A percentile compares a stretch with the other conserved stretches of the same genome.
These are phyloP conservation scores for Dioszegia hungarica DNA, from an alignment of 768 basidiomycete species.

Conservation along the genomic window DNA sequence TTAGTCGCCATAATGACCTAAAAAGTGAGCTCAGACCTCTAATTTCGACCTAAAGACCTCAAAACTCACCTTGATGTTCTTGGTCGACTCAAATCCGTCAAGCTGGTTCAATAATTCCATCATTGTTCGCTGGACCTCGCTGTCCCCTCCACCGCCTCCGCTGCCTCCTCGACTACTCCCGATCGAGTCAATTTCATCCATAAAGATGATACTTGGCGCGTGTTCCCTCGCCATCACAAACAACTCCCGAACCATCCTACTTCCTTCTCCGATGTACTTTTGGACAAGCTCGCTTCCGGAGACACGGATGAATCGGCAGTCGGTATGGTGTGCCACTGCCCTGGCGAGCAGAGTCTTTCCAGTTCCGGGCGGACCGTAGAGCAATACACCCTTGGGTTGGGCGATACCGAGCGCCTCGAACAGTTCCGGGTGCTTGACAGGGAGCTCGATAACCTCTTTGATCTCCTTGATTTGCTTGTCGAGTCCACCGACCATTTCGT, in stretches of 20 bases:
- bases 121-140: conserved; percentile 87
- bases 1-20: conserved; percentile 92
- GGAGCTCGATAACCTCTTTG: conserved; percentile 96
- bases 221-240: conserved; percentile 99
- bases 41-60: too few relatives aligned
- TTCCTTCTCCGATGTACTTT: conserved; percentile 97
- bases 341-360: conserved; percentile 93
- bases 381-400: conserved; percentile 90
- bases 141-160: conserved; percentile 68
- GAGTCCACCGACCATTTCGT: conserved; percentile 98
- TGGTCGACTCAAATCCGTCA: conserved; percentile 78
- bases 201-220: conserved; percentile 97
- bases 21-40: background rate
- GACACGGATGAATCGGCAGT: conserved; percentile 95
- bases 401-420: conserved; percentile 95
- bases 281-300: conserved; percentile 91
- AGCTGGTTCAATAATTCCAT: conserved; percentile 81
- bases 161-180: conserved; percentile 83
- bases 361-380: conserved; percentile 94
- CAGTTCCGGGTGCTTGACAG: conserved; percentile 94
- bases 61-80: conserved; percentile 67
- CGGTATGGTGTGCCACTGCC: conserved; percentile 94
- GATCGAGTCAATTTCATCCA: conserved; percentile 99
- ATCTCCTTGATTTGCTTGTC: conserved; percentile 99
- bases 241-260: conserved; percentile 90